Evolutionary conservation across 2,329 filamentous ascomycete species (phyloP).

Genomic region (Xylaria digitata): DNA sequence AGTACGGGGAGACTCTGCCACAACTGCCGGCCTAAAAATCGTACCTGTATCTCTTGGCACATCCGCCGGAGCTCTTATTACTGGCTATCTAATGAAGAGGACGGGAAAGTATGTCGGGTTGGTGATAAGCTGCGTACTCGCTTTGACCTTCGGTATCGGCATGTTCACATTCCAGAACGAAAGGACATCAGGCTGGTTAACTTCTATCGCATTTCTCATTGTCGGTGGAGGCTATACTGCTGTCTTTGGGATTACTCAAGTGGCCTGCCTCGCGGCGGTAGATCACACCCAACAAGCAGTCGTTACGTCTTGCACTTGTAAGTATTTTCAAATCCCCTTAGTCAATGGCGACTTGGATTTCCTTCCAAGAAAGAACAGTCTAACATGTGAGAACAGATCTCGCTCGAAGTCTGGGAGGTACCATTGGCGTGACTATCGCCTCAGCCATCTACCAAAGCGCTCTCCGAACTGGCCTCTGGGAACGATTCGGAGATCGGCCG

Average conservation of each 20-base stretch:
- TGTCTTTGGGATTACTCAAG: constrained; percentile 29
- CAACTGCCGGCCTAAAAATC: constrained; percentile 17
- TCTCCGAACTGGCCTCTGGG: constrained; percentile 19
- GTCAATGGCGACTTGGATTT: too few species aligned
- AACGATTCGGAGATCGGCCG: constrained; percentile 16
- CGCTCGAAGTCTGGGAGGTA: constrained; percentile 25
- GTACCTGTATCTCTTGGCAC: constrained; percentile 23
- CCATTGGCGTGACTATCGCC: constrained; percentile 24
- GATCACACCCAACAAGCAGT: constrained; percentile 31
- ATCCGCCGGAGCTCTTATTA: constrained; percentile 16
- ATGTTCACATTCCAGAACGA: constrained; percentile 29
- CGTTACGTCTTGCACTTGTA: constrained; percentile 29
- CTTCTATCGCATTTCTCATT: constrained; percentile 28
- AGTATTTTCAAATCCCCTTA: neutral
- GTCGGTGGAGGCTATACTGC: constrained; percentile 30
- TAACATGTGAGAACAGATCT: constrained; percentile 20
- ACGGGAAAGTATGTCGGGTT: constrained; percentile 27
- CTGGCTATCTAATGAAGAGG: constrained; percentile 28
- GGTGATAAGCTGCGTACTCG: constrained; percentile 22
- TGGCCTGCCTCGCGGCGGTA: constrained; percentile 27
- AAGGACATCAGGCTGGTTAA: constrained; percentile 11
- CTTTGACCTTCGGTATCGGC: constrained; percentile 20
- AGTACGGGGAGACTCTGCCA: constrained; percentile 23
- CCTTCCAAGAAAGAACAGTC: neutral
- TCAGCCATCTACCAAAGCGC: constrained; percentile 23